These are phyloP conservation scores for Paecilomyces formosus DNA, from an alignment of 2,329 filamentous ascomycete species.

Conservation along the genomic window DNA sequence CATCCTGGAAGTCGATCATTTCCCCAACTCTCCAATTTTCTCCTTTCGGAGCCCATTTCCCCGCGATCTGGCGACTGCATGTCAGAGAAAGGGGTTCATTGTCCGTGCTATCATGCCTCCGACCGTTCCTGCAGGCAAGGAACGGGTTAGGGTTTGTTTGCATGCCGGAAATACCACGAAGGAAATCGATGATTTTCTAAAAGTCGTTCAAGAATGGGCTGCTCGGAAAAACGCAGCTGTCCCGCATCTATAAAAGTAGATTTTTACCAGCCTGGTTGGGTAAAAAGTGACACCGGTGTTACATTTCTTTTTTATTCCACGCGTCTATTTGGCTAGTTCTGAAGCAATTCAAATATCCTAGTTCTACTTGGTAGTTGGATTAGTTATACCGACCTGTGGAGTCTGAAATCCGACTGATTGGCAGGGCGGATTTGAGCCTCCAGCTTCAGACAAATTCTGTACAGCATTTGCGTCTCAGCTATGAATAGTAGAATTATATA, in stretches of 20 bases:
- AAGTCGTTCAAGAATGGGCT: constrained; percentile 44
- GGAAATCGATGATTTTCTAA: constrained; percentile 50
- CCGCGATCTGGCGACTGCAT: constrained; percentile 51
- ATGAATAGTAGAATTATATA: too few relatives aligned
- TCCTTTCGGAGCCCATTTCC: constrained; percentile 53
- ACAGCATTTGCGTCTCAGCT: too few relatives aligned
- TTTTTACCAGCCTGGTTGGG: not conserved
- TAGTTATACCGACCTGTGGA: too few relatives aligned
- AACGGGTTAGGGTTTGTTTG: constrained; percentile 60
- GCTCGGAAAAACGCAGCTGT: not conserved
- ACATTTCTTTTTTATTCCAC: not conserved
- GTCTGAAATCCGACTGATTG: too few relatives aligned
- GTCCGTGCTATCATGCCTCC: constrained; percentile 62
- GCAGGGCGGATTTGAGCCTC: too few relatives aligned
- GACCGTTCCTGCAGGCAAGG: constrained; percentile 56
- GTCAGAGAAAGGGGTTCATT: constrained; percentile 52
- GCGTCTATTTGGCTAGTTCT: too few relatives aligned
- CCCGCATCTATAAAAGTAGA: not conserved
- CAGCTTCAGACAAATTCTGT: too few relatives aligned
- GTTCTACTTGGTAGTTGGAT: too few relatives aligned
- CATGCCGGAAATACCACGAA: constrained; percentile 57
- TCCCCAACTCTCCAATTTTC: constrained; percentile 57
- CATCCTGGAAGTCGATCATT: constrained; percentile 31
- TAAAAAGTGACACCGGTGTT: not conserved
- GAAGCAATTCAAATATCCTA: too few relatives aligned